A percentile compares a stretch with the other conserved stretches of the same genome.
Evolutionary conservation across 805 yeast species (phyloP).

Genomic region (Kodamaea kakaduensis): DNA sequence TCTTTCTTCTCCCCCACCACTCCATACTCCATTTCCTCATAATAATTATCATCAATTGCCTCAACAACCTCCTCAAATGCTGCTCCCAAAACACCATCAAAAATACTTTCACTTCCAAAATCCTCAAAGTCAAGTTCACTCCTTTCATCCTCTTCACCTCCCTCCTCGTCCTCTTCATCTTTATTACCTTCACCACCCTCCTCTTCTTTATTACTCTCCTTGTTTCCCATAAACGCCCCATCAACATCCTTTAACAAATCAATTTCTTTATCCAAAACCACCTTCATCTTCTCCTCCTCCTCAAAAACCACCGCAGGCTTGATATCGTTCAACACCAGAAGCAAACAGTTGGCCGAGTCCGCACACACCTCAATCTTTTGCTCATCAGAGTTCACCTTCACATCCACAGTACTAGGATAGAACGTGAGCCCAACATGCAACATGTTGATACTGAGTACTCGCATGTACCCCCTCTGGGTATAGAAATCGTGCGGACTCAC

Average conservation of each 20-base stretch:
- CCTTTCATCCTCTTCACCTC: too few relatives aligned
- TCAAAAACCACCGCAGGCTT: conserved; percentile 62
- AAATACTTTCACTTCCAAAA: too few relatives aligned
- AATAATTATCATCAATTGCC: too few relatives aligned
- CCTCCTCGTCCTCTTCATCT: too few relatives aligned
- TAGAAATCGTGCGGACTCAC: conserved; percentile 37
- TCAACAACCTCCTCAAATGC: too few relatives aligned
- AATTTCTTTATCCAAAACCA: conserved; percentile 27
- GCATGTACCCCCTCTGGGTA: conserved; percentile 47
- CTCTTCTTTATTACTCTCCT: conserved; percentile 1
- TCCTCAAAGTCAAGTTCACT: too few relatives aligned
- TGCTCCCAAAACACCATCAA: too few relatives aligned
- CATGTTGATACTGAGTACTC: conserved; percentile 45
- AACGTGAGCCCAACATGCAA: conserved; percentile 34
- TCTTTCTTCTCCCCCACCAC: too few relatives aligned
- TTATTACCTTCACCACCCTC: too few relatives aligned
- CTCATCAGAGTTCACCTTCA: conserved; percentile 48
- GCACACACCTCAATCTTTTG: conserved; percentile 64
- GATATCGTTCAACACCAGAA: conserved; percentile 66
- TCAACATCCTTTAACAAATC: conserved; percentile 41
- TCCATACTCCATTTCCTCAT: too few relatives aligned
- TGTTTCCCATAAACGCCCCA: conserved; percentile 4
- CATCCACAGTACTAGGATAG: conserved; percentile 30
- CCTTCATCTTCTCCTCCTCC: conserved; percentile 56
- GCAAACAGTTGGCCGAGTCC: conserved; percentile 72